These are phyloP conservation scores for Solioccasus polychromus DNA, from an alignment of 768 basidiomycete genomes.

Conservation along the genomic window DNA sequence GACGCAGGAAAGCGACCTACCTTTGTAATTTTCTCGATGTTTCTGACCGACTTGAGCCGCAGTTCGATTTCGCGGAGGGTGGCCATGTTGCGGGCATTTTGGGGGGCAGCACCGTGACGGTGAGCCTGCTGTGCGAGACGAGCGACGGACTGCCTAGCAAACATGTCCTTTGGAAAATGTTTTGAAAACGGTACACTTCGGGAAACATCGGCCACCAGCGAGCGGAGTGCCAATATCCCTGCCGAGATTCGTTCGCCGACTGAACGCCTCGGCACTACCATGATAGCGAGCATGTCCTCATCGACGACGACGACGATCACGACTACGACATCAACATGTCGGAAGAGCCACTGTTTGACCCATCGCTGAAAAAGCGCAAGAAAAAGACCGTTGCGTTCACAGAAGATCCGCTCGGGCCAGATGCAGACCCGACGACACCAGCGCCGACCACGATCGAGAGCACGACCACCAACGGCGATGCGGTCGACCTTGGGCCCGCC, in stretches of 20 bases:
- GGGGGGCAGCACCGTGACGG: slow-evolving; percentile 38
- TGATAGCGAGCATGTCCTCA: slow-evolving; percentile 2
- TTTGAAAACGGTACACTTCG: slow-evolving; percentile 10
- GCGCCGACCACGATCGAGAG: slow-evolving; percentile 71
- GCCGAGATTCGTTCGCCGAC: slow-evolving; percentile 24
- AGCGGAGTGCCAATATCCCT: slow-evolving; percentile 17
- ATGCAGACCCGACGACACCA: slow-evolving; percentile 78
- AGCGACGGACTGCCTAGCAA: slow-evolving; percentile 47
- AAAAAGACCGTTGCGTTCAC: slow-evolving; percentile 85
- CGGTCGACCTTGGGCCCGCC: slow-evolving; percentile 71
- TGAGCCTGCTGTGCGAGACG: slow-evolving; percentile 41
- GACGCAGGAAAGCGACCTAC: slow-evolving; percentile 40
- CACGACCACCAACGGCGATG: slow-evolving; percentile 65
- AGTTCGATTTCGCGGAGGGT: slow-evolving; percentile 97
- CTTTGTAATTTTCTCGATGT: slow-evolving; percentile 99
- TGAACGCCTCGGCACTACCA: slow-evolving; percentile 24
- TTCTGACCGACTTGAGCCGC: slow-evolving; percentile 92
- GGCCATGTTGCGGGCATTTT: slow-evolving; percentile 83
- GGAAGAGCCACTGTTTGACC: slow-evolving; percentile 79
- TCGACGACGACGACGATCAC: slow-evolving; percentile 19
- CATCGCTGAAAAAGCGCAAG: slow-evolving; percentile 82
- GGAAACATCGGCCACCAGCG: slow-evolving; percentile 40
- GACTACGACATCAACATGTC: slow-evolving; percentile 43
- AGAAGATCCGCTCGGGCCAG: slow-evolving; percentile 79
- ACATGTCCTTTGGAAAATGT: slow-evolving; percentile 35